Conservation (phyloP, 2,329 filamentous ascomycete genomes). For the Juglanconis oblonga region DNA sequence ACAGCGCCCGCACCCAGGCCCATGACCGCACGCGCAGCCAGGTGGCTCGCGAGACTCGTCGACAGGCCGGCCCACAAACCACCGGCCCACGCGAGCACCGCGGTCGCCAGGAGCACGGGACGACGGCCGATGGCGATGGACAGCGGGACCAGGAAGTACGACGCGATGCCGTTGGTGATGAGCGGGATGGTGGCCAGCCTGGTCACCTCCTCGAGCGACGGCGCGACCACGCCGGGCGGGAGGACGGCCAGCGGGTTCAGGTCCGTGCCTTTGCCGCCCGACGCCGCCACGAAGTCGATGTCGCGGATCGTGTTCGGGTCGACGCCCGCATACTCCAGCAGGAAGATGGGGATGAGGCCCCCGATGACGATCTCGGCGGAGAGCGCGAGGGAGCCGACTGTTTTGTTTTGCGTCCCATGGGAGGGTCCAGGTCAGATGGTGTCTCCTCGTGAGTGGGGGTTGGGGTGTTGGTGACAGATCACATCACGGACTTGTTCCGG, state of each 20-base stretch:
- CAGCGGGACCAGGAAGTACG: slow-evolving; percentile 36
- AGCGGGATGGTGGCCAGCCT: slow-evolving; percentile 33
- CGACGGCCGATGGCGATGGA: slow-evolving; percentile 35
- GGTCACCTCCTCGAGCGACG: slow-evolving; percentile 27
- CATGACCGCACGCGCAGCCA: slow-evolving; percentile 32
- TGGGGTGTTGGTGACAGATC: too few species aligned
- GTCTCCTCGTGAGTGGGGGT: background rate
- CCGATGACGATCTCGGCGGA: slow-evolving; percentile 30
- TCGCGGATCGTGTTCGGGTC: slow-evolving; percentile 29
- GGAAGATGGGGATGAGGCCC: slow-evolving; percentile 31
- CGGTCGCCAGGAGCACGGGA: slow-evolving; percentile 32
- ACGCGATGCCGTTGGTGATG: slow-evolving; percentile 33
- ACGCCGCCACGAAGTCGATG: slow-evolving; percentile 23
- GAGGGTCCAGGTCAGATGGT: background rate
- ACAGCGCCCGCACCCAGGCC: slow-evolving; percentile 34
- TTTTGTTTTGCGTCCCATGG: background rate
- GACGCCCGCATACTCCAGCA: slow-evolving; percentile 33
- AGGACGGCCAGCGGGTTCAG: slow-evolving; percentile 28
- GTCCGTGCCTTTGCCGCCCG: slow-evolving; percentile 21
- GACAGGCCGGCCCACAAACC: slow-evolving; percentile 35
- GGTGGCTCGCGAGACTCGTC: slow-evolving; percentile 27
- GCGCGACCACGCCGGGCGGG: slow-evolving; percentile 28
- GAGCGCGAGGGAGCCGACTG: slow-evolving; percentile 28
- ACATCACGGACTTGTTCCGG: too few species aligned
- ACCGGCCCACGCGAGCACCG: slow-evolving; percentile 31